Conservation (phyloP, 805 yeast genomes). For the Yamadazyma nakazawae region DNA sequence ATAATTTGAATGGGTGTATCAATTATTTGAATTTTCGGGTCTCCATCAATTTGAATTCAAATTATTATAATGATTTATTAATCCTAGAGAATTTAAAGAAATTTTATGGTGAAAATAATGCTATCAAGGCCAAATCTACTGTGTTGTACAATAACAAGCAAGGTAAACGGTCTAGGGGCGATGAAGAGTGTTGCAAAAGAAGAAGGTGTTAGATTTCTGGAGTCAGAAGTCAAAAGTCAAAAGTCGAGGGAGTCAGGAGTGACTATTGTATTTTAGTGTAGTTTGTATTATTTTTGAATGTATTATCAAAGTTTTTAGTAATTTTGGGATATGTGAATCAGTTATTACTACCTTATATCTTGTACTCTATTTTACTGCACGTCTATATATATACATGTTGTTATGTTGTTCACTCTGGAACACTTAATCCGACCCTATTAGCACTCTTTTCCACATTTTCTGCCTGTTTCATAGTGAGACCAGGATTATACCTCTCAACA, state of each 20-base stretch:
- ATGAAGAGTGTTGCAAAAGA: constrained; percentile 15
- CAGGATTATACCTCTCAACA: constrained; percentile 84
- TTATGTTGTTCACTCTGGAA: constrained; percentile 21
- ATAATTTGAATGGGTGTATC: constrained; percentile 29
- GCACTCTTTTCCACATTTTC: constrained; percentile 83
- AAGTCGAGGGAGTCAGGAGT: neutral
- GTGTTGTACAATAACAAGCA: constrained; percentile 20
- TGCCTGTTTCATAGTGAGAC: constrained; percentile 68
- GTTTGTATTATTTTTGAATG: neutral
- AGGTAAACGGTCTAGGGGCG: constrained; percentile 22
- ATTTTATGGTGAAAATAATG: constrained; percentile 31
- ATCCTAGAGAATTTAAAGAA: constrained; percentile 39
- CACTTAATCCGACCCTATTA: constrained; percentile 75
- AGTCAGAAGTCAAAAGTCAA: no score
- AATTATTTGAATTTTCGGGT: constrained; percentile 19
- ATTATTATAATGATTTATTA: constrained; percentile 38
- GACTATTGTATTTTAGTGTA: neutral
- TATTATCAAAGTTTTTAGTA: neutral
- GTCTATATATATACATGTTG: neutral
- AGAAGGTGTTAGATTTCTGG: neutral
- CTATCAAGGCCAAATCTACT: constrained; percentile 20
- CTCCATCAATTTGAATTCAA: constrained; percentile 22
- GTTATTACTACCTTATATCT: no score
- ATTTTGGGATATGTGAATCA: neutral
- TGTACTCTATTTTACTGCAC: no score